Evolutionary conservation across 2,329 filamentous ascomycete genomes (phyloP).

Genomic region (Leptographium radiaticola): DNA sequence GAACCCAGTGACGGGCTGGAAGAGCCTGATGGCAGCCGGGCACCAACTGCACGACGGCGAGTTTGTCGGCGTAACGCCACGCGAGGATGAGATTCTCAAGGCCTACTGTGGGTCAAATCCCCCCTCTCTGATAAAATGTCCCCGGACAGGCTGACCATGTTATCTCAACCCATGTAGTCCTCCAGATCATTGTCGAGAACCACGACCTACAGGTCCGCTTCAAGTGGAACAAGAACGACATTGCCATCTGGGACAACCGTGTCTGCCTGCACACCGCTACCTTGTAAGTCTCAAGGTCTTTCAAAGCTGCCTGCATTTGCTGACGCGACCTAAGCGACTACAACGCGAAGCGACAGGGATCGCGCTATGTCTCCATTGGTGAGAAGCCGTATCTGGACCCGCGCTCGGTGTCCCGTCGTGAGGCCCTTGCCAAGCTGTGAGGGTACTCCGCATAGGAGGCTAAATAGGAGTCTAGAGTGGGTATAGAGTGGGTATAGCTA

Average conservation of each 20-base stretch:
- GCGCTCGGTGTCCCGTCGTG: background rate
- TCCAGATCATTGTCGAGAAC: slow-evolving; percentile 28
- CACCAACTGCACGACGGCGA: slow-evolving; percentile 21
- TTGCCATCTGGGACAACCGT: slow-evolving; percentile 8
- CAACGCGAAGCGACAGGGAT: slow-evolving; percentile 9
- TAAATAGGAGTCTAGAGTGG: too few species aligned
- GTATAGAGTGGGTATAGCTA: too few species aligned
- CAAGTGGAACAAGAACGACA: slow-evolving; percentile 31
- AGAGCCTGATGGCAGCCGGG: slow-evolving; percentile 34
- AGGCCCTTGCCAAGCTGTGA: background rate
- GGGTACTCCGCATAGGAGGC: background rate
- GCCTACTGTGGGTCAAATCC: background rate
- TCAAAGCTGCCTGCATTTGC: background rate
- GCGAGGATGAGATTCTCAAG: slow-evolving; percentile 22
- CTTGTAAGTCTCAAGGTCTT: background rate
- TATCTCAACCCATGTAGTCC: slow-evolving; percentile 19
- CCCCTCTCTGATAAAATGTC: slow-evolving; percentile 18
- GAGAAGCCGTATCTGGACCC: slow-evolving; percentile 30
- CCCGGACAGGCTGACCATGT: too few species aligned
- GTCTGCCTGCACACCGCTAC: background rate
- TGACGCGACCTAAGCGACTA: background rate
- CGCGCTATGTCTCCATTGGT: slow-evolving; percentile 33
- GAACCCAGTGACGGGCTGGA: slow-evolving; percentile 53
- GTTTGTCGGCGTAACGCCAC: slow-evolving; percentile 28
- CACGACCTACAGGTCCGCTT: slow-evolving; percentile 36